Base-by-base conservation (phyloP, 257 asterid genomes). In the Linderniella brevidens region DNA sequence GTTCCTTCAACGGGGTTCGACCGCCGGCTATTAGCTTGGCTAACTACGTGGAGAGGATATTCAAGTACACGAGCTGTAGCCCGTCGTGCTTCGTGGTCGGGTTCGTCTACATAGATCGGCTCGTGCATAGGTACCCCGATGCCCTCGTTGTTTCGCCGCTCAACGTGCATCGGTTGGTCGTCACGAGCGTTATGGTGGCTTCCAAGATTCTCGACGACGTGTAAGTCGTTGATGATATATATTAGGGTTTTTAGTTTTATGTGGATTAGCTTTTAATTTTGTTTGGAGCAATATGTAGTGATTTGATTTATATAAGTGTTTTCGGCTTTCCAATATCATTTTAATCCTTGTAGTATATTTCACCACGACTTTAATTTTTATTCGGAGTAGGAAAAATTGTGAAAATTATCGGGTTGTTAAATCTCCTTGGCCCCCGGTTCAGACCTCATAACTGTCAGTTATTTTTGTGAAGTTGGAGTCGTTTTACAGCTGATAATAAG, bases 21-120 rank as follows among this genome's bases (percentile, higher is more conserved):
- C 63, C 86, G 4, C 95, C 95, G 50, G 71, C 65, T 18, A 87
- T 87, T 9, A 74, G 79, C 20, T 70, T 87, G 54, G 69, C 64
- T 0, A 79, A 79, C 53, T 82, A 86, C 47, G 53, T 83, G 52
- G 88, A 87, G 74, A 71, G 97, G 40, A 79, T 87, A 32, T 83
- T 77, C 40, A 87, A 87, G 65, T 87, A 87, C 69, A 73, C 92
- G 11, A 63, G 68, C 56, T 87, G 92, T 49, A 83, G 95, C 58
- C 86, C 90, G 17, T 66, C 93, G 41, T 83, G 93, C 53, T 80
- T 78, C 50, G 92, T 83, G 57, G 84, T 83, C 57, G 93, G 92
- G 13, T 80, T 73, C 62, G 88, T 83, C 19, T 83, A 83, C 14
- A 74, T 83, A 4, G 95, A 87, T 32, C 56, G 97, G 49, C 54